Percentiles rank a stretch among this genome's conserved stretches.
Evolutionary conservation across 345 rosid species (phyloP).

Genomic region (Citrus hindsii): DNA sequence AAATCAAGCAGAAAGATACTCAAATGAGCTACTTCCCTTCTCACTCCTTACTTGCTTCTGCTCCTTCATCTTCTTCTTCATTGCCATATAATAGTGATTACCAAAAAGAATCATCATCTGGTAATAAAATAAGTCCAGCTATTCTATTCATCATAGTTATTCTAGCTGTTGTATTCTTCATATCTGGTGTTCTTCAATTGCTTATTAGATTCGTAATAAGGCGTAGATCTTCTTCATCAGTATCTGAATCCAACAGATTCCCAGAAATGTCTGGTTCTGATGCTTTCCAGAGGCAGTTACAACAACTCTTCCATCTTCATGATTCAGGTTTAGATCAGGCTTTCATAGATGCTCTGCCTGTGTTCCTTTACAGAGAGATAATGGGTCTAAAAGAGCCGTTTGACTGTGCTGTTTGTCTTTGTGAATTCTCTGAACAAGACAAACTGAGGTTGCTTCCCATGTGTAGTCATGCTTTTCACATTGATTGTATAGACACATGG

Average conservation of each 20-base stretch:
- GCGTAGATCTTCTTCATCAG: slow-evolving; percentile 52
- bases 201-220: slow-evolving; percentile 52
- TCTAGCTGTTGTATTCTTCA: slow-evolving; percentile 58
- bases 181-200: slow-evolving; percentile 71
- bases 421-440: slow-evolving; percentile 67
- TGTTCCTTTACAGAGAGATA: slow-evolving; percentile 67
- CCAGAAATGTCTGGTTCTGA: slow-evolving; percentile 62
- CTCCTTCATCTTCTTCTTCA: slow-evolving; percentile 32
- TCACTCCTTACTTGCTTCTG: slow-evolving; percentile 28
- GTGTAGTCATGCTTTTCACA: slow-evolving; percentile 90
- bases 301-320: slow-evolving; percentile 85
- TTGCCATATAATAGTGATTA: slow-evolving; percentile 26
- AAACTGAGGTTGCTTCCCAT: slow-evolving; percentile 75
- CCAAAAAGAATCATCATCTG: slow-evolving; percentile 39
- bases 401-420: slow-evolving; percentile 88
- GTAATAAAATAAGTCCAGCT: slow-evolving; percentile 57
- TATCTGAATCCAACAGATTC: slow-evolving; percentile 45
- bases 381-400: slow-evolving; percentile 76
- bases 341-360: slow-evolving; percentile 79
- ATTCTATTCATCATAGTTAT: slow-evolving; percentile 59
- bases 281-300: slow-evolving; percentile 75
- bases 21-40: slow-evolving; percentile 17
- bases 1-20: slow-evolving; percentile 25
- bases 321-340: slow-evolving; percentile 95
- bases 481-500: slow-evolving; percentile 92